phyloP scores from a whole-genome alignment of 331 rosid species.

The Phaseolus coccineus region DNA sequence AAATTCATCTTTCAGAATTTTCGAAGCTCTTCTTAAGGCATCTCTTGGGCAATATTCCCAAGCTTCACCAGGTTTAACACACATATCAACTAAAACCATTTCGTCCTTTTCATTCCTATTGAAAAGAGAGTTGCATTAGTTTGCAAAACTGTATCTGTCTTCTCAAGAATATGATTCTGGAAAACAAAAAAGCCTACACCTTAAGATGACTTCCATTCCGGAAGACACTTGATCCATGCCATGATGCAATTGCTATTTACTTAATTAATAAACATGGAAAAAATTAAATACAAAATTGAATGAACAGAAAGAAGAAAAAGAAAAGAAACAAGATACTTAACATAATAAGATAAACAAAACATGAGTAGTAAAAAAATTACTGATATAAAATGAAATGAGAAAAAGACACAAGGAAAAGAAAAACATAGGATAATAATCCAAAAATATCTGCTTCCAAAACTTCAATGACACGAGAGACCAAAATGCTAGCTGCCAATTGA shows the following conservation, averaged over 20 bases:
- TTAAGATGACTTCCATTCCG: neutral
- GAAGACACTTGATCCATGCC: neutral
- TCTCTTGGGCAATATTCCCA: slow-evolving; percentile 98
- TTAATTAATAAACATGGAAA: slow-evolving; percentile 5
- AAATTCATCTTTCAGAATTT: slow-evolving; percentile 84
- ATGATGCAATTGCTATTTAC: slow-evolving; percentile 13
- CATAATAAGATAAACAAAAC: slow-evolving; percentile 20
- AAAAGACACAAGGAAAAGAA: neutral
- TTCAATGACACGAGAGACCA: neutral
- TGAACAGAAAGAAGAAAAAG: neutral
- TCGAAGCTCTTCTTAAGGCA: slow-evolving; percentile 71
- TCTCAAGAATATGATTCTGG: slow-evolving; percentile 12
- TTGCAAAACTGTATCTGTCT: slow-evolving; percentile 3
- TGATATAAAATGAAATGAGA: neutral
- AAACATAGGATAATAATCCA: neutral
- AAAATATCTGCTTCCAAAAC: neutral
- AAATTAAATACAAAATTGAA: slow-evolving; percentile 9
- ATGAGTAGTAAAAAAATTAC: slow-evolving; percentile 12
- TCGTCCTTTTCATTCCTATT: slow-evolving; percentile 83
- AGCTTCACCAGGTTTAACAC: slow-evolving; percentile 71
- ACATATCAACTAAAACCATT: slow-evolving; percentile 87
- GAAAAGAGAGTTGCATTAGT: slow-evolving; percentile 40
- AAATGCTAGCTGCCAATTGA: slow-evolving; percentile 11
- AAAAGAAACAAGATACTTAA: neutral
- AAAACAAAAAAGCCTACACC: neutral